Evolutionary conservation across 371 early-diverging fungal species (phyloP).

Genomic region (Mortierella sp.): DNA sequence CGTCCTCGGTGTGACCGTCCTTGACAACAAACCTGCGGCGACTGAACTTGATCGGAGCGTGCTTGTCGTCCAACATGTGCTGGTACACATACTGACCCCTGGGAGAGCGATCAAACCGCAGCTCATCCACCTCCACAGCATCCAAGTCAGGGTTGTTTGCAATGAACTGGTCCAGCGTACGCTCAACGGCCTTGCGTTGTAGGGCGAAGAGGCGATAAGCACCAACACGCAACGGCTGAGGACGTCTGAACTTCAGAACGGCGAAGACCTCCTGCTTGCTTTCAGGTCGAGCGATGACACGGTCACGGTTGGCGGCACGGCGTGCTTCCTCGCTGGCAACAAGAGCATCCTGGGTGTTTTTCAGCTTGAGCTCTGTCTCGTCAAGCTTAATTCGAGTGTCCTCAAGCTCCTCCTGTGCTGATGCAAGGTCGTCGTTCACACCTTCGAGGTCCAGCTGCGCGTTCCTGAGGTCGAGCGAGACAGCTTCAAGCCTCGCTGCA

Average conservation of each 20-base stretch:
- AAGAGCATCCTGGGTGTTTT: conserved; percentile 11
- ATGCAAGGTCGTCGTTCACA: too few relatives aligned
- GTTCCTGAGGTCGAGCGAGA: conserved; percentile 27
- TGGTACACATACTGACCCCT: conserved; percentile 16
- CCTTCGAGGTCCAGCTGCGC: background rate
- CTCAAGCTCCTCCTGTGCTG: background rate
- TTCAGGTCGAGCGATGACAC: too few relatives aligned
- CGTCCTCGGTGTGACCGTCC: conserved; percentile 3
- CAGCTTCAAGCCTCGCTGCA: conserved; percentile 14
- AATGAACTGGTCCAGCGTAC: conserved; percentile 16
- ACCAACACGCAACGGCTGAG: conserved; percentile 27
- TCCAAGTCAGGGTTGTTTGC: conserved; percentile 11
- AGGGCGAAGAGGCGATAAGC: conserved; percentile 25
- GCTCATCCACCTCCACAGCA: conserved; percentile 7
- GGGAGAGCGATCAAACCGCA: conserved; percentile 25
- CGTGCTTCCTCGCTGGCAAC: conserved; percentile 11
- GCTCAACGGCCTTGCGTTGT: conserved; percentile 21
- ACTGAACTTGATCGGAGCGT: conserved; percentile 22
- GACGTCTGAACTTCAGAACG: background rate
- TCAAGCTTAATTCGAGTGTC: background rate
- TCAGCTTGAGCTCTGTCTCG: conserved; percentile 7
- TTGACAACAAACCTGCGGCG: background rate
- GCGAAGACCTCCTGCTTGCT: too few relatives aligned
- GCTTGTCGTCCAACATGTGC: conserved; percentile 20
- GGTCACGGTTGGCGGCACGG: too few relatives aligned